Evolutionary conservation across 2,329 filamentous ascomycete species (phyloP).

Genomic region (Phoma sp.): DNA sequence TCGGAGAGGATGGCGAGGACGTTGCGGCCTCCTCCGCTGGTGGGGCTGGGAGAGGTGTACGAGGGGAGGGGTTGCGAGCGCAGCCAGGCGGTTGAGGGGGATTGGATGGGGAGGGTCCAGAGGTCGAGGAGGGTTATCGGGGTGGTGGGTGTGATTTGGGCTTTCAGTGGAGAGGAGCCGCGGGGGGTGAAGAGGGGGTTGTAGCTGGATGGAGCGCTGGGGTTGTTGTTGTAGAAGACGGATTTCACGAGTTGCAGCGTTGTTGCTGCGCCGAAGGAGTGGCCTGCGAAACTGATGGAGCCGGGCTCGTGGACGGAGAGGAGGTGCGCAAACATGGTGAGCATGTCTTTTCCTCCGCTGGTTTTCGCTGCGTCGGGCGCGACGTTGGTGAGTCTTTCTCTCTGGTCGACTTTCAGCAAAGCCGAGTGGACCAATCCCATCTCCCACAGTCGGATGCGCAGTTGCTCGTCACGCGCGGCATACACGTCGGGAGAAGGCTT

Average conservation of each 20-base stretch:
- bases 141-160: slow-evolving; percentile 71
- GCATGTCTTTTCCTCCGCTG: slow-evolving; percentile 49
- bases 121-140: slow-evolving; percentile 76
- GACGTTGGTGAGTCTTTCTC: slow-evolving; percentile 54
- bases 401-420: slow-evolving; percentile 68
- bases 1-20: slow-evolving; percentile 76
- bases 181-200: slow-evolving; percentile 67
- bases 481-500: slow-evolving; percentile 69
- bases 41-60: slow-evolving; percentile 57
- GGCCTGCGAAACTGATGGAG: slow-evolving; percentile 75
- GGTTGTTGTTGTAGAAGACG: slow-evolving; percentile 67
- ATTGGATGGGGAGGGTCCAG: slow-evolving; percentile 77
- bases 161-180: slow-evolving; percentile 60
- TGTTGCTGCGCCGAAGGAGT: slow-evolving; percentile 81
- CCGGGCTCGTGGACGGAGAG: slow-evolving; percentile 75
- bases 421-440: slow-evolving; percentile 73
- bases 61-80: slow-evolving; percentile 75
- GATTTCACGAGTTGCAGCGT: slow-evolving; percentile 79
- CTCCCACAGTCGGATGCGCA: slow-evolving; percentile 80
- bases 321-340: slow-evolving; percentile 65
- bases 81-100: slow-evolving; percentile 66
- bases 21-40: slow-evolving; percentile 53
- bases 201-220: slow-evolving; percentile 48
- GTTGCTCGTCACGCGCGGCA: slow-evolving; percentile 70
- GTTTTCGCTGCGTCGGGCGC: slow-evolving; percentile 47